Evolutionary conservation across 1,284 basidiomycete species (phyloP).

Genomic region (Ganoderma multipileum): DNA sequence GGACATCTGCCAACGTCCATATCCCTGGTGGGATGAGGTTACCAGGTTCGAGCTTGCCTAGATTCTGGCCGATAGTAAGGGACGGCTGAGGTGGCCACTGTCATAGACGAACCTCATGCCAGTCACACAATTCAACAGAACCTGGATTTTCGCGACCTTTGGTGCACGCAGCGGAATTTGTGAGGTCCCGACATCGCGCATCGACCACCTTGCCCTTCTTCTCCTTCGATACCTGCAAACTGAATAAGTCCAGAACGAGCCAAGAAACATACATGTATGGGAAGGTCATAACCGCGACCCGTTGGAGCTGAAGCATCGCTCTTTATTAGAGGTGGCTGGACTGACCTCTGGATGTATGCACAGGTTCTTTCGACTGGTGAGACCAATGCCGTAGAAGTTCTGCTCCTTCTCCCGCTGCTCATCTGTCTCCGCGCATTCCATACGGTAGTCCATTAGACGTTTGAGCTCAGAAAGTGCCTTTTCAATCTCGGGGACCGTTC

Average conservation of each 20-base stretch:
- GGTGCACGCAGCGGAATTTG: constrained; percentile 86
- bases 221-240: constrained; percentile 86
- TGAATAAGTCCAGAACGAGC: not conserved
- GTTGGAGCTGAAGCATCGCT: not conserved
- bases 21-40: constrained; percentile 88
- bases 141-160: constrained; percentile 90
- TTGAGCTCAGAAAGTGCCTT: constrained; percentile 98
- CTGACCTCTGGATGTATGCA: constrained; percentile 95
- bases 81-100: too few species aligned
- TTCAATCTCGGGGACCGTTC: constrained; percentile 99
- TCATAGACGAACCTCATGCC: constrained; percentile 82
- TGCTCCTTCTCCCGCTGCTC: constrained; percentile 83
- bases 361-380: constrained; percentile 96
- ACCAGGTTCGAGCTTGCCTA: constrained; percentile 85
- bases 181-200: constrained; percentile 95
- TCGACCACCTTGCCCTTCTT: constrained; percentile 99
- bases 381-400: constrained; percentile 88
- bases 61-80: constrained; percentile 52
- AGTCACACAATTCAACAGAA: constrained; percentile 92
- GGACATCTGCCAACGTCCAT: constrained; percentile 94
- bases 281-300: not conserved
- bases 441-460: constrained; percentile 91
- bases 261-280: not conserved
- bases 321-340: constrained; percentile 10
- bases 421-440: constrained; percentile 70